phyloP scores from a whole-genome alignment of 2,329 filamentous ascomycete genomes.

The Cadophora gregata region DNA sequence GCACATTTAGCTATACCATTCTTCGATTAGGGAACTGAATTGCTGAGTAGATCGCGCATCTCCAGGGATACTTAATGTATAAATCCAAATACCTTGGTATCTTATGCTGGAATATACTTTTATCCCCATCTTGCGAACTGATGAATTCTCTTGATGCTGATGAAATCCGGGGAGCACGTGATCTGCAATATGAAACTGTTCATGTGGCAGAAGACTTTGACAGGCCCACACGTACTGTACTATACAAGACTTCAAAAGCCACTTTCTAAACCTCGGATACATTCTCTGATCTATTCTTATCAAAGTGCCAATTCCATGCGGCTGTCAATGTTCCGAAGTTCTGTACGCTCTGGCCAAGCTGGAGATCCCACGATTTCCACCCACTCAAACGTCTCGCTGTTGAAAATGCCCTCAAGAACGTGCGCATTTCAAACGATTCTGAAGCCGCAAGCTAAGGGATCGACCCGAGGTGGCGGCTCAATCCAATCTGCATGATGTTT shows the following conservation, averaged over 20 bases:
- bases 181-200: not conserved
- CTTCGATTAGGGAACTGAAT: too few species aligned
- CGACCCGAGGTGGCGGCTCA: conserved; percentile 18
- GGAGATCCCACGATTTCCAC: not conserved
- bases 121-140: too few species aligned
- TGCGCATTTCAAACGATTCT: conserved; percentile 27
- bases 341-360: not conserved
- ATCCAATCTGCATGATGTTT: conserved; percentile 31
- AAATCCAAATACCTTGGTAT: too few species aligned
- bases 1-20: too few species aligned
- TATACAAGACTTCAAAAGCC: not conserved
- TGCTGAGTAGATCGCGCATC: too few species aligned
- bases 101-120: too few species aligned
- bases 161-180: not conserved
- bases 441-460: conserved; percentile 25
- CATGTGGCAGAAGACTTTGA: not conserved
- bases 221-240: not conserved
- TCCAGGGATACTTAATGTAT: too few species aligned
- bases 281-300: not conserved
- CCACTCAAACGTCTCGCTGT: conserved; percentile 4
- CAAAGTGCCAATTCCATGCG: not conserved
- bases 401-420: conserved; percentile 7
- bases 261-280: too few species aligned
- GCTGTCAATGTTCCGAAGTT: not conserved
- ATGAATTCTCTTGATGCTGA: too few species aligned